Evolutionary conservation across 192 early-diverging fungal genomes (phyloP), one percentile per base, ranked within the genome.

Genomic region (Gonapodya sp.): DNA sequence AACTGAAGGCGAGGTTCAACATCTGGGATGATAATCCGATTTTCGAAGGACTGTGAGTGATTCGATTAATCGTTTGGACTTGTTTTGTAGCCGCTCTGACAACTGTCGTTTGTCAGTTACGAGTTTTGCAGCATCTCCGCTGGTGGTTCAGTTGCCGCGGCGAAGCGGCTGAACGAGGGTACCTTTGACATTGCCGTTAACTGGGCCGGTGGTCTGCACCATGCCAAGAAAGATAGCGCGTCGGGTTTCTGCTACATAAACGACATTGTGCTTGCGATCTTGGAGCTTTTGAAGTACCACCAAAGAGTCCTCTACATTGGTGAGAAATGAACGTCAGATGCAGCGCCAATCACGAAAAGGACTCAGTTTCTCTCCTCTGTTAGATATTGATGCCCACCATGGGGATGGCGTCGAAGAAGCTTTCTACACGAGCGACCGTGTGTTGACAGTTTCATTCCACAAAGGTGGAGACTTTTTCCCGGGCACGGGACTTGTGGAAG

Each of bases 171-270:
- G 78, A 93, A 92, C 78, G 86, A 91, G 31, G 94, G 95, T 34
- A 86, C 92, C 16, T 88, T 92, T 34, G 95, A 98, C 83, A 93
- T 98, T 84, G 96, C 95, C 1, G 90, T 98, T 81, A 98, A 98
- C 85, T 98, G 96, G 96, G 90, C 93, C 0, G 96, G 96, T 79
- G 96, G 96, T 0, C 85, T 99, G 74, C 97, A 99, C 85, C 97
- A 99, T 82, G 97, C 97, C 31, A 99, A 98, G 85, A 97, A 96
- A 86, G 93, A 92, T 83, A 96, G 96, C 82, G 96, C 97, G 0
- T 94, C 92, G 72, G 97, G 97, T 36, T 99, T 99, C 86, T 99
- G 97, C 87, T 99, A 98, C 85, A 93, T 97, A 64, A 99, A 99
- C 85, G 97, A 99, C 83, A 99, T 98, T 86, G 97, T 98, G 0